phyloP scores from a whole-genome alignment of 345 rosid genomes.

The Laguncularia racemosa region DNA sequence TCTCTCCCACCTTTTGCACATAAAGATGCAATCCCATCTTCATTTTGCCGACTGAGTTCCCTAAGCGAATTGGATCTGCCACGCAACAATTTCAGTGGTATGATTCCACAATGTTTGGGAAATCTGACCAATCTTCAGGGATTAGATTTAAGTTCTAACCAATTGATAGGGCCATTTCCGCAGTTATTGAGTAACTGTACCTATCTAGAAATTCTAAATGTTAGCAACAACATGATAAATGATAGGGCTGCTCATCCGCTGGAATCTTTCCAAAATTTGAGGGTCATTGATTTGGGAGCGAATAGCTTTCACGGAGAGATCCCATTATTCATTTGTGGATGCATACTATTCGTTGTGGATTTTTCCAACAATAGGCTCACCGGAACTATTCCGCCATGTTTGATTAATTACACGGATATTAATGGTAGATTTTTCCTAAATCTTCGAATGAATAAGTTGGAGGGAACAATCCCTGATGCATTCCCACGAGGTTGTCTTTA shows the following conservation, averaged over 20 bases:
- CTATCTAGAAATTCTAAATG: no score
- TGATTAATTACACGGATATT: conserved; percentile 2
- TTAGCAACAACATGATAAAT: no score
- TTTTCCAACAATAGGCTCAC: conserved; percentile 17
- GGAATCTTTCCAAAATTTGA: background rate
- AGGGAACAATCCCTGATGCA: conserved; percentile 7
- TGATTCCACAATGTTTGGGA: background rate
- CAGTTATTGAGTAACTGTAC: conserved; percentile 6
- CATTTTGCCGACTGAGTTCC: conserved; percentile 1
- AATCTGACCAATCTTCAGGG: background rate
- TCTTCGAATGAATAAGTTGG: conserved; percentile 11
- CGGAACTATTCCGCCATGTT: conserved; percentile 17
- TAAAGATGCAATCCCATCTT: background rate
- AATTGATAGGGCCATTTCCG: conserved; percentile 12
- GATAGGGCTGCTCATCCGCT: conserved; percentile 14
- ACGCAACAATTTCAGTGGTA: background rate
- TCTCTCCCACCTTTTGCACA: background rate
- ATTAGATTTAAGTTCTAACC: background rate
- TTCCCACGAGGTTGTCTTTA: conserved; percentile 5
- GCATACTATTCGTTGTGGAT: background rate
- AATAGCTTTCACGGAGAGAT: conserved; percentile 19
- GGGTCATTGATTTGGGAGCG: conserved; percentile 10
- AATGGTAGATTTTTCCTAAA: background rate
- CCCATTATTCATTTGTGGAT: conserved; percentile 14
- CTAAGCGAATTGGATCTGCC: background rate